Conservation (phyloP, 1,139 yeast genomes). For the Casaregolazyma suthepensis region DNA sequence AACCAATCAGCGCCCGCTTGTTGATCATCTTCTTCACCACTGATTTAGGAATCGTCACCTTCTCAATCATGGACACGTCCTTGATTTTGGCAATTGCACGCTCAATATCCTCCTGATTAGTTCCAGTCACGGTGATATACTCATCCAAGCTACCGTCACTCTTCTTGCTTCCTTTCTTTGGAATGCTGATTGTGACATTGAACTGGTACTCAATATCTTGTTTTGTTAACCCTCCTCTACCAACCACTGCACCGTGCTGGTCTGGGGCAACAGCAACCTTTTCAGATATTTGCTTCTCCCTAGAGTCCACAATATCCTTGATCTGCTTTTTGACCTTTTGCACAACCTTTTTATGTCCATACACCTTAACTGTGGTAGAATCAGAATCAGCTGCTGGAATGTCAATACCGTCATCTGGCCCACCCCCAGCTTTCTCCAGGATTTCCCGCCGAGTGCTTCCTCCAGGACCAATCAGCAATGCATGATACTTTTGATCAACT, state of each 20-base stretch:
- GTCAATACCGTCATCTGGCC: slow-evolving; percentile 45
- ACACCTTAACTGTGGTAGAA: slow-evolving; percentile 56
- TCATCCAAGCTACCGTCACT: slow-evolving; percentile 36
- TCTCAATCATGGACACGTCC: slow-evolving; percentile 35
- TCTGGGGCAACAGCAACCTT: slow-evolving; percentile 61
- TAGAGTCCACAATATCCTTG: slow-evolving; percentile 55
- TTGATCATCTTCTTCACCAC: slow-evolving; percentile 61
- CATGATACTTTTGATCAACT: slow-evolving; percentile 76
- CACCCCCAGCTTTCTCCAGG: slow-evolving; percentile 73
- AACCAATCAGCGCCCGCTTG: slow-evolving; percentile 60
- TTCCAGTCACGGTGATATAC: slow-evolving; percentile 31
- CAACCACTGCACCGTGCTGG: slow-evolving; percentile 72
- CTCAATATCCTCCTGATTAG: slow-evolving; percentile 27
- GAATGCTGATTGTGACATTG: slow-evolving; percentile 60
- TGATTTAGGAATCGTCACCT: slow-evolving; percentile 51
- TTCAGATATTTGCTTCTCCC: slow-evolving; percentile 57
- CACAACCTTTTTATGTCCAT: slow-evolving; percentile 75
- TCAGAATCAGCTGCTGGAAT: slow-evolving; percentile 66
- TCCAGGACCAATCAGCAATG: slow-evolving; percentile 72
- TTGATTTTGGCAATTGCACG: slow-evolving; percentile 31
- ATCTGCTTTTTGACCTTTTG: slow-evolving; percentile 61
- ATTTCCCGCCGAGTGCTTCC: slow-evolving; percentile 75
- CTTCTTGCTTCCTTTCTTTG: slow-evolving; percentile 46
- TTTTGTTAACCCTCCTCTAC: slow-evolving; percentile 74
- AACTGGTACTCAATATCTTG: slow-evolving; percentile 67